Percentiles rank a stretch among this genome's conserved stretches.
phyloP scores from a whole-genome alignment of 805 yeast genomes.

The Saturnispora sekii region DNA sequence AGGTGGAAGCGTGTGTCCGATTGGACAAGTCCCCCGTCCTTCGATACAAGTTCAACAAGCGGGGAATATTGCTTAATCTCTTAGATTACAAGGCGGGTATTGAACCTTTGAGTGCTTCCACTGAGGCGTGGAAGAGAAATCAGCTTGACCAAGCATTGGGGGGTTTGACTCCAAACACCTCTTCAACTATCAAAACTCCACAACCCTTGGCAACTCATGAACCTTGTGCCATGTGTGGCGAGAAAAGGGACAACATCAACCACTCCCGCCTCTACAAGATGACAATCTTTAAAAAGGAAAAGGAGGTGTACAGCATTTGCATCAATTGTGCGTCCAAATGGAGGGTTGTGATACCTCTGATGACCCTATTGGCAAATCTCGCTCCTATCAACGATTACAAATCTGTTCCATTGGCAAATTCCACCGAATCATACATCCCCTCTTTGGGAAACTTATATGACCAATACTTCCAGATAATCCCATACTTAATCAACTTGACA shows the following conservation, averaged over 20 bases:
- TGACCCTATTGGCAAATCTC: constrained; percentile 44
- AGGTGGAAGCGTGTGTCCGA: constrained; percentile 64
- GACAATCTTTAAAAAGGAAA: constrained; percentile 25
- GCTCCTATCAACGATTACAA: constrained; percentile 2
- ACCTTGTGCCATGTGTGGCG: constrained; percentile 83
- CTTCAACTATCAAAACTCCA: neutral
- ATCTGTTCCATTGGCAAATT: constrained; percentile 1
- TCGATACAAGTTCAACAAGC: constrained; percentile 50
- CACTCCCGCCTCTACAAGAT: constrained; percentile 71
- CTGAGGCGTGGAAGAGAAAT: constrained; percentile 53
- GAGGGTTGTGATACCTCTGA: constrained; percentile 74
- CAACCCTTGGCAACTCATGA: constrained; percentile 65
- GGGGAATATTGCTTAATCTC: constrained; percentile 54
- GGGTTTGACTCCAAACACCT: neutral
- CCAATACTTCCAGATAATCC: constrained; percentile 5
- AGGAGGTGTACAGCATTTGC: constrained; percentile 57
- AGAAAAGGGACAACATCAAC: constrained; percentile 54
- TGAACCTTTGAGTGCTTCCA: constrained; percentile 80
- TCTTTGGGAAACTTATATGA: constrained; percentile 2
- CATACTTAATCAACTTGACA: neutral
- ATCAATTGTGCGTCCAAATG: constrained; percentile 71
- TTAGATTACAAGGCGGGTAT: constrained; percentile 74
- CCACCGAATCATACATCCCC: constrained; percentile 2
- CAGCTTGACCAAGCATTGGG: constrained; percentile 9
- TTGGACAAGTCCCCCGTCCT: constrained; percentile 46